phyloP scores from a whole-genome alignment of 164 flowering plant genomes.

The Paratinospora sagittata region DNA sequence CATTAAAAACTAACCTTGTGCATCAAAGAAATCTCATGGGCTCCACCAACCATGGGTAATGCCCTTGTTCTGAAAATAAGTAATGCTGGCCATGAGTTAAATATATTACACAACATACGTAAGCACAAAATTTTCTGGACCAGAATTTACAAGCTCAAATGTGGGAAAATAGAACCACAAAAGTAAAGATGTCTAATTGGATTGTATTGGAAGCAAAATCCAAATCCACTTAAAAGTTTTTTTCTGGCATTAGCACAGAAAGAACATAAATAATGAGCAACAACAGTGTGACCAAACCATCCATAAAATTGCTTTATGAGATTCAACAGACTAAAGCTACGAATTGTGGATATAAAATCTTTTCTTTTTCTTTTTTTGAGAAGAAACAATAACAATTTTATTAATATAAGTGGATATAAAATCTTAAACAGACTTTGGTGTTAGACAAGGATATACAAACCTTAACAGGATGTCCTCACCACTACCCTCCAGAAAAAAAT shows the following conservation, averaged over 20 bases:
- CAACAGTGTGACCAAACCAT: background rate
- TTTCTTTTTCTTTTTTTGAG: no score
- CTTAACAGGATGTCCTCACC: conserved; percentile 24
- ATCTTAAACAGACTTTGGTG: background rate
- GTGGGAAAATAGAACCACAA: background rate
- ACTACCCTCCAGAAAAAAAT: conserved; percentile 12
- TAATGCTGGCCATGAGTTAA: conserved; percentile 10
- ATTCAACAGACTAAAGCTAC: background rate
- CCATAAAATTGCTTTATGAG: background rate
- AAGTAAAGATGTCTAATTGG: background rate
- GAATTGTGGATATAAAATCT: no score
- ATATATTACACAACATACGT: background rate
- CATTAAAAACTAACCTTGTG: conserved; percentile 40
- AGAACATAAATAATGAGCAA: background rate
- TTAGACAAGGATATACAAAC: conserved; percentile 14
- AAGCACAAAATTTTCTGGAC: background rate
- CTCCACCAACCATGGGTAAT: conserved; percentile 21
- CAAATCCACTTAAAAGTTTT: background rate
- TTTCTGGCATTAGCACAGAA: background rate
- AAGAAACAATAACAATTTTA: no score
- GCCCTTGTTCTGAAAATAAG: conserved; percentile 31
- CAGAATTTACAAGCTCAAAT: background rate
- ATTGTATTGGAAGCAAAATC: background rate
- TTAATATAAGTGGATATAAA: no score
- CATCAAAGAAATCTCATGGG: conserved; percentile 20